phyloP scores from a whole-genome alignment of 75 land plant genomes.

The Selaginella tamariscina region DNA sequence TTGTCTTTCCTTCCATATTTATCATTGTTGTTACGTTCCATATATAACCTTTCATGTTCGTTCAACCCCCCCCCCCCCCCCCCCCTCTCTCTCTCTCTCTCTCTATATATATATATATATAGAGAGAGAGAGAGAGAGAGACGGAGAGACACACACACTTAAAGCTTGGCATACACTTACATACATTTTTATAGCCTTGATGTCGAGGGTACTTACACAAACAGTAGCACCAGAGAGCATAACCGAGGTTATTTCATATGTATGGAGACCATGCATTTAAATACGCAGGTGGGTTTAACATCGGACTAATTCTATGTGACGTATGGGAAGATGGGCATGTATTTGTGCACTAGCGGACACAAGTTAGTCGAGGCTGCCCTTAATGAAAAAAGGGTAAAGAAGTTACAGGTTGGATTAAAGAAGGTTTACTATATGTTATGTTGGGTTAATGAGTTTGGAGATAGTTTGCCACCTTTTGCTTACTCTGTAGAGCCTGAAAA shows the following conservation, averaged over 20 bases:
- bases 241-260: slow-evolving; percentile 39
- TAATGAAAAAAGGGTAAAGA: slow-evolving; percentile 29
- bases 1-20: no score
- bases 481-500: slow-evolving; percentile 41
- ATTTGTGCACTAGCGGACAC: slow-evolving; percentile 56
- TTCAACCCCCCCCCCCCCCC: no score
- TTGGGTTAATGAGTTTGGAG: slow-evolving; percentile 68
- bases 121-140: no score
- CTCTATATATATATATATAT: no score
- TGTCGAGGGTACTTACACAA: no score
- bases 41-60: no score
- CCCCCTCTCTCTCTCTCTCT: no score
- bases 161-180: no score
- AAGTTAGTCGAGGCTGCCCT: slow-evolving; percentile 43
- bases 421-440: slow-evolving; percentile 74
- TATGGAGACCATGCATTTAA: slow-evolving; percentile 51
- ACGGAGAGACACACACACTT: no score
- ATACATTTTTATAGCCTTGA: no score
- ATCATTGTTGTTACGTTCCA: no score
- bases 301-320: slow-evolving; percentile 54
- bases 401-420: slow-evolving; percentile 43
- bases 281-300: slow-evolving; percentile 49
- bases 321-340: slow-evolving; percentile 39
- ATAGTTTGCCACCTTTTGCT: slow-evolving; percentile 47
- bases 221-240: slow-evolving; percentile 71